Base-by-base conservation (phyloP, 495 filamentous ascomycete genomes). In the Lasiosphaeriaceae sp. region DNA sequence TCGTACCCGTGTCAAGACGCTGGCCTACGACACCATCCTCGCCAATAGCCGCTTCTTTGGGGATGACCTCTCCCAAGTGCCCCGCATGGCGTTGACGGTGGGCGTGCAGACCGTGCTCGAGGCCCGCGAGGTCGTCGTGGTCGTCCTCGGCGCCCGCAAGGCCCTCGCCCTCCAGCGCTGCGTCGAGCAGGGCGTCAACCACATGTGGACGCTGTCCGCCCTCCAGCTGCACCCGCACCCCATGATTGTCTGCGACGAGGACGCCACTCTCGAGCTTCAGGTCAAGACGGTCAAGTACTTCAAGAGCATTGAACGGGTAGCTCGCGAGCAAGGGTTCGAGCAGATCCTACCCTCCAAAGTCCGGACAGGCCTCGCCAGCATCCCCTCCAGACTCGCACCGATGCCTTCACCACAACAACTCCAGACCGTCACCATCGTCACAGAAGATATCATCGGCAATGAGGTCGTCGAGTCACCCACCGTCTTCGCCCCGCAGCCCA, bases 231-330 rank as follows among this genome's bases (percentile, higher is more conserved):
- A 93, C 65, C 87, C 83, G 4, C 85, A 91, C 64, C 83, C 88
- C 19, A 79, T 93, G 77, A 81, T 93, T 34, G 88, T 93, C 3
- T 90, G 89, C 46, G 90, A 95, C 61, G 89, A 91, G 54, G 90
- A 95, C 63, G 90, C 90, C 9, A 93, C 90, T 1, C 74, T 89
- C 5, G 90, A 95, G 65, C 73, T 95, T 57, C 83, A 87, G 69
- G 90, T 93, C 47, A 93, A 92, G 80, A 93, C 90, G 0, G 90
- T 93, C 50, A 90, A 89, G 83, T 87, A 88, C 71, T 88, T 87
- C 73, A 88, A 86, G 69, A 80, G 76, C 58, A 86, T 87, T 66
- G 85, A 87, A 62, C 70, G 74, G 54, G 81, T 86, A 23, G 83
- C 83, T 26, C 68, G 54, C 17, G 71, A 76, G 31, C 71, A 81